Conservation (phyloP, 2,329 filamentous ascomycete genomes). For the Xylaria sp. region DNA sequence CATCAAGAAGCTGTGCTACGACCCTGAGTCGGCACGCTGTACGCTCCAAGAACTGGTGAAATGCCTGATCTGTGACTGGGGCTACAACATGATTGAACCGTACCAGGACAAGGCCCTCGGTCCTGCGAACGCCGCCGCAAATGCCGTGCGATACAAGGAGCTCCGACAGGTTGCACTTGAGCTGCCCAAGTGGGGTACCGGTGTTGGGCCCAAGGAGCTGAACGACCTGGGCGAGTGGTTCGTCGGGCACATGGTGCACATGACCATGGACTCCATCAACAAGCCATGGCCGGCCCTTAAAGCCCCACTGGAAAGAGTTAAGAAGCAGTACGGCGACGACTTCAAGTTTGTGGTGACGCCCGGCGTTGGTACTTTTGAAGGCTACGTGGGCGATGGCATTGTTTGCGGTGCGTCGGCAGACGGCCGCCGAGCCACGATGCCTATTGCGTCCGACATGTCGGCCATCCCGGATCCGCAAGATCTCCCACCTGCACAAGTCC, state of each 20-base stretch:
- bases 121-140: conserved; percentile 14
- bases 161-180: conserved; percentile 16
- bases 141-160: conserved; percentile 20
- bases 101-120: conserved; percentile 14
- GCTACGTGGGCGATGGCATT: conserved; percentile 22
- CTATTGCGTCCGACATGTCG: conserved; percentile 23
- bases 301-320: conserved; percentile 14
- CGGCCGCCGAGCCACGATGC: conserved; percentile 20
- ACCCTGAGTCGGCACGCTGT: conserved; percentile 6
- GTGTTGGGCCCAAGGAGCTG: conserved; percentile 13
- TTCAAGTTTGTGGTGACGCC: conserved; percentile 22
- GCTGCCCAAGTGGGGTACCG: conserved; percentile 23
- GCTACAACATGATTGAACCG: conserved; percentile 18
- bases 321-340: conserved; percentile 11
- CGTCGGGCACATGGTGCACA: conserved; percentile 13
- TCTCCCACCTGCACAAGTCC: conserved; percentile 11
- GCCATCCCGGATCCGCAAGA: conserved; percentile 20
- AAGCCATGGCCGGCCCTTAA: conserved; percentile 11
- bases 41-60: conserved; percentile 9
- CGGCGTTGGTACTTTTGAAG: conserved; percentile 24
- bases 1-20: conserved; percentile 16
- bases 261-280: conserved; percentile 14
- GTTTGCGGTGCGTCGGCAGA: conserved; percentile 22
- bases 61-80: conserved; percentile 18
- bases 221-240: conserved; percentile 18